Evolutionary conservation across 2,329 filamentous ascomycete species (phyloP).

Genomic region (Thelonectria olida): DNA sequence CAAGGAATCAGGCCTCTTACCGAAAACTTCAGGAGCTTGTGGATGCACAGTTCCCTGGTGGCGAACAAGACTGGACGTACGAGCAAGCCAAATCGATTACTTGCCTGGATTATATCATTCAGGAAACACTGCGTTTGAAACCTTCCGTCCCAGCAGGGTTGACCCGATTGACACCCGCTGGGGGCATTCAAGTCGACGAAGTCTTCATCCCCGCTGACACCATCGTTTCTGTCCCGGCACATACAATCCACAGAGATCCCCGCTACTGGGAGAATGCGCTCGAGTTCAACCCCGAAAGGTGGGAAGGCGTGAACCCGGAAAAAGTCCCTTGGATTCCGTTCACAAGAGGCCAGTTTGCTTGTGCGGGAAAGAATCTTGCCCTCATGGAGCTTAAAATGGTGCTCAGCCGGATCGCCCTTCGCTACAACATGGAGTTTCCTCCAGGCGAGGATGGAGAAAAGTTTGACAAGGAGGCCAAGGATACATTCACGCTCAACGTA

Average conservation of each 20-base stretch:
- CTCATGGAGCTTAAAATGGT: conserved; percentile 6
- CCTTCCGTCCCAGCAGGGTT: conserved; percentile 46
- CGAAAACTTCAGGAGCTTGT: neutral
- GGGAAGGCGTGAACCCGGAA: neutral
- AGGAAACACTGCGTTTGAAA: conserved; percentile 49
- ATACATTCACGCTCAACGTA: conserved; percentile 10
- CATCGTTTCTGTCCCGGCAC: conserved; percentile 39
- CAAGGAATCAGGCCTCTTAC: neutral
- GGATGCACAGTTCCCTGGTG: neutral
- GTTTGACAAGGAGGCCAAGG: conserved; percentile 2
- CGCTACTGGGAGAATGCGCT: neutral
- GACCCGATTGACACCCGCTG: conserved; percentile 46
- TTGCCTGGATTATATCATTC: conserved; percentile 35
- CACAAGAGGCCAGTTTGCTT: conserved; percentile 5
- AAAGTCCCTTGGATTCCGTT: conserved; percentile 11
- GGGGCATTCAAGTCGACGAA: conserved; percentile 46
- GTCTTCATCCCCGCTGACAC: conserved; percentile 48
- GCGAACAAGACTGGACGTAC: neutral
- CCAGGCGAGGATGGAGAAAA: neutral
- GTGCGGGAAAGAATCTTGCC: conserved; percentile 1
- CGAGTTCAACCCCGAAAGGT: neutral
- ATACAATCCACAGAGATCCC: conserved; percentile 23
- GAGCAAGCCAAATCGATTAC: neutral
- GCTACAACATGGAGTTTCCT: neutral
- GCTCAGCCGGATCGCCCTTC: conserved; percentile 3